A percentile compares a stretch with the other conserved stretches of the same genome.
These are phyloP conservation scores for Lactuca saligna DNA, from an alignment of 129 eudicot species.

Conservation along the genomic window DNA sequence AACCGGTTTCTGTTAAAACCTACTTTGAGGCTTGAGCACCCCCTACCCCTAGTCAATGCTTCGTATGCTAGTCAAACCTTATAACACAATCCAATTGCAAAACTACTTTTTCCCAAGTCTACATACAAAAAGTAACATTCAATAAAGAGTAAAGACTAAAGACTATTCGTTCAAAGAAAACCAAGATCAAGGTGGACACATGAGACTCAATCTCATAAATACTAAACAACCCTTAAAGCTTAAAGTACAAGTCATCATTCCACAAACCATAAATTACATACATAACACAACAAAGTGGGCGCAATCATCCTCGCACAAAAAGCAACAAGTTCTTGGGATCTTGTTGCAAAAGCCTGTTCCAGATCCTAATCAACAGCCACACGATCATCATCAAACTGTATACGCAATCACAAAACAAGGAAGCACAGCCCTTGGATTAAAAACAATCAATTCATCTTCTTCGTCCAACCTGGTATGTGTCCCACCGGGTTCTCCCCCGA, in stretches of 20 bases:
- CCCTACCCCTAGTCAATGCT: no score
- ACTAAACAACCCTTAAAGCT: conserved; percentile 26
- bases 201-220: conserved; percentile 20
- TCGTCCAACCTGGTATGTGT: conserved; percentile 43
- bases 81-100: neutral
- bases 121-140: neutral
- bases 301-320: conserved; percentile 38
- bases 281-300: conserved; percentile 31
- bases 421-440: conserved; percentile 93
- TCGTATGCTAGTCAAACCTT: neutral
- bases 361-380: conserved; percentile 28
- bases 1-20: no score
- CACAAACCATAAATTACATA: conserved; percentile 31
- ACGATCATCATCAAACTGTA: conserved; percentile 52
- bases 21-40: no score
- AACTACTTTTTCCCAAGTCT: neutral
- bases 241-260: conserved; percentile 32
- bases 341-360: conserved; percentile 35
- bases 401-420: conserved; percentile 92
- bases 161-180: neutral
- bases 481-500: conserved; percentile 51
- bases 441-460: conserved; percentile 77
- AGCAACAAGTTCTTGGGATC: conserved; percentile 40
- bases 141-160: neutral
- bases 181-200: neutral